A percentile compares a stretch with the other conserved stretches of the same genome.
Evolutionary conservation across 2,329 filamentous ascomycete species (phyloP).

Genomic region (Penicillium brevicompactum): DNA sequence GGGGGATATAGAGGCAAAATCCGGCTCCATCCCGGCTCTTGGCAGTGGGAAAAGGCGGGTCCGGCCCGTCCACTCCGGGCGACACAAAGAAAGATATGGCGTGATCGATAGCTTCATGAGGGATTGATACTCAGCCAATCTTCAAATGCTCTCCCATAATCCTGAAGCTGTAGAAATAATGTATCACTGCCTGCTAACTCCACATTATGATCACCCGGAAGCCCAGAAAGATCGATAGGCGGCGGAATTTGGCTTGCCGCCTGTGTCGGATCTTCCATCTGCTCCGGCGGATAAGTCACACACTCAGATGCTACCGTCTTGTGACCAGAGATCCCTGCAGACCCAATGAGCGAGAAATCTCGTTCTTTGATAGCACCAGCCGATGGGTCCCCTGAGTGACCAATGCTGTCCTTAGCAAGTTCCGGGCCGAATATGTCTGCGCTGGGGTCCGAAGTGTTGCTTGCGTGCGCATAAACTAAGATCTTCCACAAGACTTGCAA

Average conservation of each 20-base stretch:
- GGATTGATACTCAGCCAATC: conserved; percentile 35
- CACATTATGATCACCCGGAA: conserved; percentile 6
- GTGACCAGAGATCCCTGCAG: conserved; percentile 43
- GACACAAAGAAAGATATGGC: background rate
- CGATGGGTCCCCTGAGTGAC: conserved; percentile 5
- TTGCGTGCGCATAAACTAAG: conserved; percentile 40
- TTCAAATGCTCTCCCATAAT: conserved; percentile 40
- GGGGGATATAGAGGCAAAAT: background rate
- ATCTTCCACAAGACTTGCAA: conserved; percentile 40
- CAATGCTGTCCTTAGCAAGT: conserved; percentile 16
- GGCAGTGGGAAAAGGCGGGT: conserved; percentile 16
- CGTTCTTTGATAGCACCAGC: conserved; percentile 22
- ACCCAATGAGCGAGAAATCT: conserved; percentile 42
- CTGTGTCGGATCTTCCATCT: conserved; percentile 14
- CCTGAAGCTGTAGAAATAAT: conserved; percentile 37
- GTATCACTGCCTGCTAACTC: conserved; percentile 22
- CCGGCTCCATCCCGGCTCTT: conserved; percentile 18
- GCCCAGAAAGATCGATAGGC: conserved; percentile 6
- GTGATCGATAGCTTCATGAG: conserved; percentile 2
- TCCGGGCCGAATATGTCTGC: conserved; percentile 23
- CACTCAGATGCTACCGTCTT: conserved; percentile 39
- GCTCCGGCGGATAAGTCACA: conserved; percentile 39
- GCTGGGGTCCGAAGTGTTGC: conserved; percentile 18
- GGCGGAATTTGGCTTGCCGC: conserved; percentile 8
- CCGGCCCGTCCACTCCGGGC: conserved; percentile 19